Evolutionary conservation across 345 rosid species (phyloP).

Genomic region (Cardamine resedifolia): DNA sequence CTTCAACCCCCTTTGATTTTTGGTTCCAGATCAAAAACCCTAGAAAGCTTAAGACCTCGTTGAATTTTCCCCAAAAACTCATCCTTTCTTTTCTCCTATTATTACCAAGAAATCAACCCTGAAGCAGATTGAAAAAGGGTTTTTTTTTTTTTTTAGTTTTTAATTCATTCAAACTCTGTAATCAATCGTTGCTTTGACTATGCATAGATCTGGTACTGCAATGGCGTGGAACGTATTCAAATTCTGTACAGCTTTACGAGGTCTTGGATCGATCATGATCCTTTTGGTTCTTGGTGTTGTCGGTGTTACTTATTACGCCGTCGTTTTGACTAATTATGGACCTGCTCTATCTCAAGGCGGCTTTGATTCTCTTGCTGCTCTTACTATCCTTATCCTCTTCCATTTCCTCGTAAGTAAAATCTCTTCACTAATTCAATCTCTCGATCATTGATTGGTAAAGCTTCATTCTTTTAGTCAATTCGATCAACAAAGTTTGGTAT

Average conservation of each 20-base stretch:
- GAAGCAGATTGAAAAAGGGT: not conserved
- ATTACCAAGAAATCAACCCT: conserved; percentile 1
- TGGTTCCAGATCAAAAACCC: not conserved
- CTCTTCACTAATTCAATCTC: not conserved
- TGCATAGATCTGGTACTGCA: conserved; percentile 75
- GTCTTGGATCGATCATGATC: conserved; percentile 82
- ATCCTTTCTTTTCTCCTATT: not conserved
- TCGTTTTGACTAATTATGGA: conserved; percentile 67
- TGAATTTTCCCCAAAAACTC: not conserved
- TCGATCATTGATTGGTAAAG: conserved; percentile 45
- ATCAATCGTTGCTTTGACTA: conserved; percentile 36
- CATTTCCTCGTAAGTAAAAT: conserved; percentile 64
- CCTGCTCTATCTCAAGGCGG: conserved; percentile 57
- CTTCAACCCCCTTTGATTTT: conserved; percentile 13
- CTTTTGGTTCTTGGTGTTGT: conserved; percentile 70
- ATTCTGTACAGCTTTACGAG: conserved; percentile 71
- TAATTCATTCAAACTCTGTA: not conserved
- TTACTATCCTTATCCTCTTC: conserved; percentile 63
- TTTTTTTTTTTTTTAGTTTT: too few species aligned
- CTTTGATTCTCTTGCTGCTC: conserved; percentile 50
- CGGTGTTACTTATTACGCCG: conserved; percentile 76
- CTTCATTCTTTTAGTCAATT: not conserved
- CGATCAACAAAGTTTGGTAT: not conserved
- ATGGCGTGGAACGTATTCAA: conserved; percentile 90
- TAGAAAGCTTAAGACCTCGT: not conserved